Base-by-base conservation (phyloP, 208 protist genomes). In the Jaenimonas drosophilae region DNA sequence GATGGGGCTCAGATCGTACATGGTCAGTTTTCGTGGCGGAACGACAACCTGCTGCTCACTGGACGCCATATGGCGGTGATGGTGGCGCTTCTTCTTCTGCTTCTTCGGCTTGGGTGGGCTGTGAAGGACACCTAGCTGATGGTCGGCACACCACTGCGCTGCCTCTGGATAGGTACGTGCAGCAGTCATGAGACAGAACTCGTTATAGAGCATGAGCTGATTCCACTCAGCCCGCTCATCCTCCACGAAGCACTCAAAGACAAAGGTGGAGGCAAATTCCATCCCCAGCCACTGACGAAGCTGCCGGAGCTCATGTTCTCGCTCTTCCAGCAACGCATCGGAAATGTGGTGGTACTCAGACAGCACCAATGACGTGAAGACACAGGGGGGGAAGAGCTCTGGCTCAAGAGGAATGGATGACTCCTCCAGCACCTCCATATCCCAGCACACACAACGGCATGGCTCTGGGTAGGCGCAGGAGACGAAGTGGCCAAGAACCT, bases 351-450 rank as follows among this genome's bases (percentile, higher is more conserved):
- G 49, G 26, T 47, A 29, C 37, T 67, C 49, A 7, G 33, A 32
- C 26, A 77, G 43, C 5, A 85, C 67, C n/a, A 75, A 54, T 1
- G 70, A 73, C 17, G 50, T 48, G 41, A 60, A 75, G 28, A 70
- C 49, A 56, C 71, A 77, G n/a, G 49, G 33, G 11, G 58, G 32
- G 20, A 54, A 42, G 5, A 76, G 52, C 14, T 30, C 60, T 0
- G 68, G 70, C 49, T 71, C 64, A 2, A 74, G 49, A 9, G 36
- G 50, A 16, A 76, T 57, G 28, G 53, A 48, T 5, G 76, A 85
- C 49, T 65, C 49, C 62, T 66, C 54, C 14, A 76, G 54, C 32
- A 85, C 52, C 47, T 80, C 63, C 30, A 69, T 47, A 34, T 83
- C 74, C 39, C 54, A 71, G 9, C 43, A 45, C 19, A 76, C 41